Evolutionary conservation across 2,329 filamentous ascomycete genomes (phyloP).

Genomic region (Fusarium tricinctum): DNA sequence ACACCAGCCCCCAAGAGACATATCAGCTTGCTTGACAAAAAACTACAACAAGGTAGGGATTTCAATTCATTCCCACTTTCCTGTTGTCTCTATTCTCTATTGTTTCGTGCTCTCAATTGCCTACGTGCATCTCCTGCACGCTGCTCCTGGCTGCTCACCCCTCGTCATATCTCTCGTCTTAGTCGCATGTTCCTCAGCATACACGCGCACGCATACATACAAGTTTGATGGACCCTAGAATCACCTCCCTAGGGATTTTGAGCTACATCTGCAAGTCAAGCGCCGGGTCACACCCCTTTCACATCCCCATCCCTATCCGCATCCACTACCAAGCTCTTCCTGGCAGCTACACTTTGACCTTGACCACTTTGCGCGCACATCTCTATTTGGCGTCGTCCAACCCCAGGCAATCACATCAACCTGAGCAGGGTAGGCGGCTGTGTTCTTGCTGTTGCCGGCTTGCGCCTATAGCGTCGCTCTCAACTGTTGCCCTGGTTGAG

Average conservation of each 20-base stretch:
- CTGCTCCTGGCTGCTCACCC: slow-evolving; percentile 17
- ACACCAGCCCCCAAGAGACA: slow-evolving; percentile 32
- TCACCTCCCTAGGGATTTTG: slow-evolving; percentile 42
- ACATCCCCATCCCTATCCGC: slow-evolving; percentile 46
- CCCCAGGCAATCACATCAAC: slow-evolving; percentile 47
- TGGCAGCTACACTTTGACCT: slow-evolving; percentile 34
- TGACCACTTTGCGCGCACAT: slow-evolving; percentile 43
- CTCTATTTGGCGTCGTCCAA: slow-evolving; percentile 48
- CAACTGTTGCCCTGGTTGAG: slow-evolving; percentile 30
- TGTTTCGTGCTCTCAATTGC: slow-evolving; percentile 13
- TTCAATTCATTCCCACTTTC: slow-evolving; percentile 12
- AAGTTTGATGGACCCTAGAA: slow-evolving; percentile 42
- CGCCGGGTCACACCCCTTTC: slow-evolving; percentile 52
- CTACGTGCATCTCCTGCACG: slow-evolving; percentile 27
- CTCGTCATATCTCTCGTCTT: slow-evolving; percentile 23
- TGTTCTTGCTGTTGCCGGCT: slow-evolving; percentile 37
- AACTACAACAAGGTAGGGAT: slow-evolving; percentile 23
- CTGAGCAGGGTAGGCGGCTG: slow-evolving; percentile 47
- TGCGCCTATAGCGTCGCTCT: slow-evolving; percentile 44
- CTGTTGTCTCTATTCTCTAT: not conserved
- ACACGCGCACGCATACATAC: slow-evolving; percentile 35
- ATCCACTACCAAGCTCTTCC: slow-evolving; percentile 47
- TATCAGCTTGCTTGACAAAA: slow-evolving; percentile 20
- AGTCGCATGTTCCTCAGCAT: slow-evolving; percentile 41
- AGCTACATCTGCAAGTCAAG: slow-evolving; percentile 53